Conservation (phyloP, 2,329 filamentous ascomycete genomes). For the Fusarium subglutinans region DNA sequence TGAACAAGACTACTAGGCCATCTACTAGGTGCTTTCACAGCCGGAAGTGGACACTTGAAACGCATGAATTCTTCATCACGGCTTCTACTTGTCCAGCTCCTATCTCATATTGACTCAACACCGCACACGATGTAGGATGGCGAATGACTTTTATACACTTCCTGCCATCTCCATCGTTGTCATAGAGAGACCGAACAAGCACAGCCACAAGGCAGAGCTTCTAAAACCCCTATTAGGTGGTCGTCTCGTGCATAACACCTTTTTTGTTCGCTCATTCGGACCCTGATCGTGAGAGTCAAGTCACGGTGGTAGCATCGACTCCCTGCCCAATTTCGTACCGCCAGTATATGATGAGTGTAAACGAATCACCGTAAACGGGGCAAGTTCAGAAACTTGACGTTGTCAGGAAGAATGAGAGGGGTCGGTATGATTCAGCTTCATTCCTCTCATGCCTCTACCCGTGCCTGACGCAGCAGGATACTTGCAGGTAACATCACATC, state of each 20-base stretch:
- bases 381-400: background rate
- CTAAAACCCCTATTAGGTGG: background rate
- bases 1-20: background rate
- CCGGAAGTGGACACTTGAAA: constrained; percentile 25
- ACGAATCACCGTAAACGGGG: background rate
- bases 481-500: background rate
- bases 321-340: background rate
- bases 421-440: background rate
- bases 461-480: constrained; percentile 9
- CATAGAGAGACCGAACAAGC: background rate
- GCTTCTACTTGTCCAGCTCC: background rate
- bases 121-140: background rate
- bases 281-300: background rate
- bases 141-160: background rate
- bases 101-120: constrained; percentile 19
- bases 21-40: constrained; percentile 1
- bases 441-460: constrained; percentile 21
- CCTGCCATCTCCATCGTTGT: background rate
- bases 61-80: constrained; percentile 18
- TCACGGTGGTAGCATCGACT: background rate
- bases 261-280: background rate
- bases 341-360: background rate
- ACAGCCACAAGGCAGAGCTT: background rate
- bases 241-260: background rate
- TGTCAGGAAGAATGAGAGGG: background rate